These are phyloP conservation scores for Candida ponderosae DNA, from an alignment of 805 yeast genomes.

Conservation along the genomic window DNA sequence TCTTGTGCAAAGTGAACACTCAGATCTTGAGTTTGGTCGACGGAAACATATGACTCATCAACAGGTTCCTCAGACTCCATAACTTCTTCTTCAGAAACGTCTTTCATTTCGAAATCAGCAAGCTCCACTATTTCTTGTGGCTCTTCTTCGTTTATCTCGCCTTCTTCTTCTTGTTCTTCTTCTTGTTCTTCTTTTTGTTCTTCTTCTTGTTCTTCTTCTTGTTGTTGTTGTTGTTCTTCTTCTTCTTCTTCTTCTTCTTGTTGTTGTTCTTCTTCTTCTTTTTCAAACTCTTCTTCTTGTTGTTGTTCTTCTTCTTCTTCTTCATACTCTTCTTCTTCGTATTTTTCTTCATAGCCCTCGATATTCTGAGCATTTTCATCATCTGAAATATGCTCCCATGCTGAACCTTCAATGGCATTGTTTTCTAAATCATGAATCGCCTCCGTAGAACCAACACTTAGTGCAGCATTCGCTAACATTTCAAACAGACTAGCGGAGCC, in stretches of 20 bases:
- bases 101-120: too few species aligned
- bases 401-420: not conserved
- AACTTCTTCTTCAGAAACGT: too few species aligned
- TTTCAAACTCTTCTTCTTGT: not conserved
- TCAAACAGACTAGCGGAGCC: not conserved
- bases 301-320: not conserved
- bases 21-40: slow-evolving; percentile 1
- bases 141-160: too few species aligned
- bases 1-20: slow-evolving; percentile 4
- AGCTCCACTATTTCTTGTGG: too few species aligned
- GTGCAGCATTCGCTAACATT: not conserved
- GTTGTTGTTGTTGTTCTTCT: too few species aligned
- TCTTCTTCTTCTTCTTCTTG: slow-evolving; percentile 4
- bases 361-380: not conserved
- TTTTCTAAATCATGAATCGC: not conserved
- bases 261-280: slow-evolving; percentile 2
- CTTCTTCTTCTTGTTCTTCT: too few species aligned
- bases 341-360: not conserved
- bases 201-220: slow-evolving; percentile 5
- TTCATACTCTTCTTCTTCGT: not conserved
- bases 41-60: too few species aligned
- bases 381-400: not conserved
- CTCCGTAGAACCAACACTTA: not conserved
- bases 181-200: too few species aligned
- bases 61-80: too few species aligned